Evolutionary conservation across 116 monocot species (phyloP).

Genomic region (Iris pallida): DNA sequence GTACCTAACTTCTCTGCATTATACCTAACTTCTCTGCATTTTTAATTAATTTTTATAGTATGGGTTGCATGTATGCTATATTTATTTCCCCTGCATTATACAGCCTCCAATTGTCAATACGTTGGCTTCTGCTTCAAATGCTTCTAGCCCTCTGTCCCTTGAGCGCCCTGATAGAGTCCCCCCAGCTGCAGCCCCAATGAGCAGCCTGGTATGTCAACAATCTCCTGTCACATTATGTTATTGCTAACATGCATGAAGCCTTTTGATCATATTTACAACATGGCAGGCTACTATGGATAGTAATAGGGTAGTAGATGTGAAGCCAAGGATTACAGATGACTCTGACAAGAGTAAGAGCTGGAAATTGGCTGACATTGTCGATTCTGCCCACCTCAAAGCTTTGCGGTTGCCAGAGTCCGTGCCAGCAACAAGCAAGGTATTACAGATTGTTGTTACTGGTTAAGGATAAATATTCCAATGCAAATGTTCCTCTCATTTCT

Average conservation of each 20-base stretch:
- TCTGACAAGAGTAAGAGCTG: constrained; percentile 72
- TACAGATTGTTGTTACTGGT: neutral
- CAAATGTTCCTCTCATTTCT: too few relatives aligned
- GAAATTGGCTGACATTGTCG: constrained; percentile 78
- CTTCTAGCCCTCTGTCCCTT: constrained; percentile 35
- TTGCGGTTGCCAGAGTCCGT: constrained; percentile 62
- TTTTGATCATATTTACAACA: constrained; percentile 7
- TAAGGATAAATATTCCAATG: too few relatives aligned
- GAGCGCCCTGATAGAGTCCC: constrained; percentile 38
- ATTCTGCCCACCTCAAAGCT: constrained; percentile 63
- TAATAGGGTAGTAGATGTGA: constrained; percentile 51
- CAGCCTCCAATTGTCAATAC: constrained; percentile 48
- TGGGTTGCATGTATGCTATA: neutral
- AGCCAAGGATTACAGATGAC: constrained; percentile 75
- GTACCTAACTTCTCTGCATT: neutral
- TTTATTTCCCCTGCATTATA: neutral
- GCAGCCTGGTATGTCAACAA: constrained; percentile 33
- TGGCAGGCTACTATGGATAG: constrained; percentile 63
- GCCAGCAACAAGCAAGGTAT: constrained; percentile 58
- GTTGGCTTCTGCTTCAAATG: constrained; percentile 21
- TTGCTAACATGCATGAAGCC: neutral
- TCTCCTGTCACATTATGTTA: neutral
- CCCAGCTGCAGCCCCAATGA: constrained; percentile 32
- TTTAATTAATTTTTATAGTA: neutral
- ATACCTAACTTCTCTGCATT: too few relatives aligned